Conservation (phyloP, 2,329 filamentous ascomycete genomes). For the Sporothrix variecibatus region DNA sequence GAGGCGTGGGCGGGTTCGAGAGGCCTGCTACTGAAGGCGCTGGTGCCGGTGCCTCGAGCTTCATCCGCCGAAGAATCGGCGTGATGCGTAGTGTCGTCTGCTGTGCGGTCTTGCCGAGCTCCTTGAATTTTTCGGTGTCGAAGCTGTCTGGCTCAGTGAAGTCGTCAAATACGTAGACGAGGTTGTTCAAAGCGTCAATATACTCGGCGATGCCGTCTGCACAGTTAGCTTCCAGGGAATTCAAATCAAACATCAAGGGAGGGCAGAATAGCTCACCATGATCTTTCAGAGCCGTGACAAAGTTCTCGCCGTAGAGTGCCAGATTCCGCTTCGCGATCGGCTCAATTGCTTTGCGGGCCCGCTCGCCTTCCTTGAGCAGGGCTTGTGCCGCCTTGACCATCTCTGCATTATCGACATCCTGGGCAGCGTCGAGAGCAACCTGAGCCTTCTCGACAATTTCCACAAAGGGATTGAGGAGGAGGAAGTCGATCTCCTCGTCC, state of each 20-base stretch:
- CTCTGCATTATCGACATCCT: slow-evolving; percentile 41
- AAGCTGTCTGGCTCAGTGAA: slow-evolving; percentile 53
- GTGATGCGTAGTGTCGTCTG: slow-evolving; percentile 52
- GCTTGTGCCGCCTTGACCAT: slow-evolving; percentile 53
- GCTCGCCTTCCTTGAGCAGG: slow-evolving; percentile 43
- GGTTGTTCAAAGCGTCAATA: slow-evolving; percentile 50
- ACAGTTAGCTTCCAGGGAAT: not conserved
- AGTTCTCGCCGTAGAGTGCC: slow-evolving; percentile 52
- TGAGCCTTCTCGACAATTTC: slow-evolving; percentile 56
- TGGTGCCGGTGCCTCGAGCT: slow-evolving; percentile 41
- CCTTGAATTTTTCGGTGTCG: slow-evolving; percentile 51
- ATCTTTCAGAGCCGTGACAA: slow-evolving; percentile 55
- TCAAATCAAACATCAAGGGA: not conserved
- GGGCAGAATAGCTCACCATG: slow-evolving; percentile 47
- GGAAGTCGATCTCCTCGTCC: slow-evolving; percentile 38
- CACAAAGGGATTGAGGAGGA: slow-evolving; percentile 54
- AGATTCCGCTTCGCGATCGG: slow-evolving; percentile 52
- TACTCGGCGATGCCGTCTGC: slow-evolving; percentile 54
- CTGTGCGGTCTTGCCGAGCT: slow-evolving; percentile 51
- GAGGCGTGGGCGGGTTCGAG: not conserved
- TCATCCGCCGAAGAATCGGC: slow-evolving; percentile 57
- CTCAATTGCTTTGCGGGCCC: slow-evolving; percentile 50
- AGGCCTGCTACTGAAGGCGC: not conserved
- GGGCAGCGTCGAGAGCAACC: slow-evolving; percentile 50
- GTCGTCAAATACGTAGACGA: slow-evolving; percentile 61